These are phyloP conservation scores for Sphagnum contortum DNA, from an alignment of 225 moss, liverwort and hornwort species.

Conservation along the genomic window DNA sequence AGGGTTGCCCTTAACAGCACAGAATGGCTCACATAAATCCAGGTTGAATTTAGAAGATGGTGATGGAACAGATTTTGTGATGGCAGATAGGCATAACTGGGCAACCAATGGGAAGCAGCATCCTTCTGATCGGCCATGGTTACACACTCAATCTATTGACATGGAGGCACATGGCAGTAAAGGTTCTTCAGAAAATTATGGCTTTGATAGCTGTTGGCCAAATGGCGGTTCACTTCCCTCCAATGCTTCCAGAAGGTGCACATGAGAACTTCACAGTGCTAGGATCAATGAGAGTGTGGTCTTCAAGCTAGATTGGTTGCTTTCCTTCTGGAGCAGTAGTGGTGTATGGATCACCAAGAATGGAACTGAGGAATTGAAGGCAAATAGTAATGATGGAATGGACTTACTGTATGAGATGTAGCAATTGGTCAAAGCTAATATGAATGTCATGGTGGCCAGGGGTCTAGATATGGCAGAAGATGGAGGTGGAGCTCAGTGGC, in stretches of 20 bases:
- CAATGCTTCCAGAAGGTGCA: constrained; percentile 32
- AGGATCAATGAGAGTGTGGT: no score
- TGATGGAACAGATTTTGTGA: constrained; percentile 30
- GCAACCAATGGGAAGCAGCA: constrained; percentile 39
- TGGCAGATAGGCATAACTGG: constrained; percentile 30
- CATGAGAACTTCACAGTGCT: not conserved
- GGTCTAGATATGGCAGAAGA: constrained; percentile 18
- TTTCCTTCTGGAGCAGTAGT: no score
- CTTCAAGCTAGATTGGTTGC: no score
- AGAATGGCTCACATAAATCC: constrained; percentile 30
- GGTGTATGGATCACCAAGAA: no score
- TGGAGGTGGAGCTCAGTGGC: constrained; percentile 49
- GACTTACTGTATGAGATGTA: no score
- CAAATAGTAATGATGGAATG: no score
- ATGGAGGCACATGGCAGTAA: constrained; percentile 16
- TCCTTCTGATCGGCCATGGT: constrained; percentile 41
- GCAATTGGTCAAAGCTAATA: no score
- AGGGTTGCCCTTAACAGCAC: constrained; percentile 16
- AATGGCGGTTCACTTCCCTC: constrained; percentile 15
- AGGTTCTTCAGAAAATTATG: constrained; percentile 10
- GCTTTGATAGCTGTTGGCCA: constrained; percentile 12
- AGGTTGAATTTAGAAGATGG: constrained; percentile 21
- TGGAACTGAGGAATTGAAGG: no score
- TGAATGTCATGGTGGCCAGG: constrained; percentile 8
- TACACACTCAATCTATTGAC: constrained; percentile 28